These are phyloP conservation scores for Mycena vulgaris DNA, from an alignment of 768 basidiomycete species.

Conservation along the genomic window DNA sequence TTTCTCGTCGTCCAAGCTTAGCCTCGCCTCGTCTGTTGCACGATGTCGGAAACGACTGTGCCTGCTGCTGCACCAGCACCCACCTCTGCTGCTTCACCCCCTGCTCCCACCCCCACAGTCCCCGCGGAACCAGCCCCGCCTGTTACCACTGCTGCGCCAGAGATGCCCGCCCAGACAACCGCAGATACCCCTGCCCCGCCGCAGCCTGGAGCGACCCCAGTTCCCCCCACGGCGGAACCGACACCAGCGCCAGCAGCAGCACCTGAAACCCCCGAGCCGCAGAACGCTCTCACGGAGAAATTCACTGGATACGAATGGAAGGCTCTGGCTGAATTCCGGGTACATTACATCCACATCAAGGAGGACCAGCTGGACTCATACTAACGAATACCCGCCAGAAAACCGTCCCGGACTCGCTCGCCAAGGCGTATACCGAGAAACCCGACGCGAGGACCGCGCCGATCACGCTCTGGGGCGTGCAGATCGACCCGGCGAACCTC, in stretches of 20 bases:
- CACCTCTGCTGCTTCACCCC: slow-evolving; percentile 14
- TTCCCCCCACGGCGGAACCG: slow-evolving; percentile 21
- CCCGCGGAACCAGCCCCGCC: slow-evolving; percentile 22
- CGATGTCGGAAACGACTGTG: slow-evolving; percentile 32
- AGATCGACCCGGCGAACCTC: slow-evolving; percentile 70
- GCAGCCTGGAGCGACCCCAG: slow-evolving; percentile 32
- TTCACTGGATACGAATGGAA: slow-evolving; percentile 84
- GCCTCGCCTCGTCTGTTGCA: slow-evolving; percentile 24
- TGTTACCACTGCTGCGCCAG: slow-evolving; percentile 28
- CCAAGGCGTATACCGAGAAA: slow-evolving; percentile 70
- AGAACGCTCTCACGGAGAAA: slow-evolving; percentile 76
- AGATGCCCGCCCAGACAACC: slow-evolving; percentile 33
- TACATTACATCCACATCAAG: slow-evolving; percentile 40
- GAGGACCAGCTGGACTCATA: neutral
- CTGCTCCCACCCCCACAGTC: slow-evolving; percentile 22
- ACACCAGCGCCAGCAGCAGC: slow-evolving; percentile 22
- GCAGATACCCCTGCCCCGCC: slow-evolving; percentile 33
- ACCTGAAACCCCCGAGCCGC: slow-evolving; percentile 62
- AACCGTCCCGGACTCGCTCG: slow-evolving; percentile 33
- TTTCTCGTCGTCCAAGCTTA: neutral
- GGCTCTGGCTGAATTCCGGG: slow-evolving; percentile 78
- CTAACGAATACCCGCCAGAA: slow-evolving; percentile 48
- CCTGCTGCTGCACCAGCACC: slow-evolving; percentile 24
- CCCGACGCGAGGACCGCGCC: slow-evolving; percentile 64
- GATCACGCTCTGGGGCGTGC: slow-evolving; percentile 81